Evolutionary conservation across 2,329 filamentous ascomycete species (phyloP).

Genomic region (Talaromyces verruculosus): DNA sequence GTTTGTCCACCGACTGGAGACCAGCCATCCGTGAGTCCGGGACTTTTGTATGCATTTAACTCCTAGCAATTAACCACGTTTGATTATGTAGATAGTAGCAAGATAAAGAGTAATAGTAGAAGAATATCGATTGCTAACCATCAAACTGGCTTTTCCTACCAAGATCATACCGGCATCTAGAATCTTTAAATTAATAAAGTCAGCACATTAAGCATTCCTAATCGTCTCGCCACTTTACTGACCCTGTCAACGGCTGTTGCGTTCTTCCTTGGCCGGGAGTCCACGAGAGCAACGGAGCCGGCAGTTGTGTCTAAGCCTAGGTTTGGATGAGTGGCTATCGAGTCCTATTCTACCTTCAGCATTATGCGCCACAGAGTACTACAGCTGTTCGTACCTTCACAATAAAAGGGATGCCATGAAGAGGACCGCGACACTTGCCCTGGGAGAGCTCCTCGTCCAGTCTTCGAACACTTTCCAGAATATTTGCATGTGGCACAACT

Average conservation of each 20-base stretch:
- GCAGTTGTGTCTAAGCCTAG: not conserved
- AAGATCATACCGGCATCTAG: not conserved
- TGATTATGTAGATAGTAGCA: not conserved
- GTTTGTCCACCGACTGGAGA: not conserved
- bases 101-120: not conserved
- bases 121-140: not conserved
- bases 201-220: not conserved
- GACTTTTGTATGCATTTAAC: not conserved
- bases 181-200: not conserved
- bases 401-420: not conserved
- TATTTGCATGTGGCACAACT: not conserved
- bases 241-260: not conserved
- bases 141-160: not conserved
- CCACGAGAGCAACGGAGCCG: not conserved
- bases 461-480: not conserved
- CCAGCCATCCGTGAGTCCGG: not conserved
- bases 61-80: not conserved
- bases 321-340: not conserved
- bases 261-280: not conserved
- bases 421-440: not conserved
- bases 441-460: not conserved
- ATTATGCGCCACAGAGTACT: too few species aligned
- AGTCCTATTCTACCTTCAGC: not conserved
- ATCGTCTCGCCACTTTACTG: not conserved
- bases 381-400: not conserved